phyloP scores from a whole-genome alignment of 139 green algal species.

The Micractinium sp. region DNA sequence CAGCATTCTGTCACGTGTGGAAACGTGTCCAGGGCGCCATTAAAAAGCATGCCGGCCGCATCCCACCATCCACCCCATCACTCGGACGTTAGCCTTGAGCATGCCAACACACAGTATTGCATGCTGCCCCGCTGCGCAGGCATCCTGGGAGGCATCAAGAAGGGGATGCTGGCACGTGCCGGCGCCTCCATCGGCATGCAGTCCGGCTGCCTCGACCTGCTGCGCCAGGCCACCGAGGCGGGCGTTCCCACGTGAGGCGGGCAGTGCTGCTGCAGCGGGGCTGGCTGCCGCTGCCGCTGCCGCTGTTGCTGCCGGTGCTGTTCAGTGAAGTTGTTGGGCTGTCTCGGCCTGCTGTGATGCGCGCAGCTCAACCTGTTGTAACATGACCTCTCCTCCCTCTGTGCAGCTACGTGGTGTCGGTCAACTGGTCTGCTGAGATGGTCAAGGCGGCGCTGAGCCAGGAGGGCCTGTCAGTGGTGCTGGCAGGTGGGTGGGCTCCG shows the following conservation, averaged over 20 bases:
- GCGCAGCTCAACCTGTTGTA: too few species aligned
- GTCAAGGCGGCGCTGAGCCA: slow-evolving; percentile 59
- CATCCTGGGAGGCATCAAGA: slow-evolving; percentile 61
- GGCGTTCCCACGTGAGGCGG: slow-evolving; percentile 46
- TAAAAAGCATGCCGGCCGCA: too few species aligned
- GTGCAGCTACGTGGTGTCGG: slow-evolving; percentile 63
- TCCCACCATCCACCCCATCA: too few species aligned
- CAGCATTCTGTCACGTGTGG: too few species aligned
- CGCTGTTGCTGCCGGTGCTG: not conserved
- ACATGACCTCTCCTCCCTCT: too few species aligned
- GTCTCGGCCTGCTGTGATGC: too few species aligned
- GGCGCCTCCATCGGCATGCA: slow-evolving; percentile 52
- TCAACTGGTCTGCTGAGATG: slow-evolving; percentile 79
- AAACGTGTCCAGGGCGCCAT: too few species aligned
- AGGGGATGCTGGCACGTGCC: slow-evolving; percentile 26
- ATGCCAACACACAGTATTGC: too few species aligned
- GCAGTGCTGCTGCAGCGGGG: not conserved
- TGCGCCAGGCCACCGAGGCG: slow-evolving; percentile 48
- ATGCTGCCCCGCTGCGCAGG: slow-evolving; percentile 33
- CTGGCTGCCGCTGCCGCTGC: not conserved
- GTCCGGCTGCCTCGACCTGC: slow-evolving; percentile 48
- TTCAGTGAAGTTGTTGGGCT: too few species aligned
- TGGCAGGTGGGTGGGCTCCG: slow-evolving; percentile 29
- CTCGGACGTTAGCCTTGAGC: too few species aligned
- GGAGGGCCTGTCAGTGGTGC: slow-evolving; percentile 30